Base-by-base conservation (phyloP, 495 filamentous ascomycete genomes). In the Neurospora sp. region DNA sequence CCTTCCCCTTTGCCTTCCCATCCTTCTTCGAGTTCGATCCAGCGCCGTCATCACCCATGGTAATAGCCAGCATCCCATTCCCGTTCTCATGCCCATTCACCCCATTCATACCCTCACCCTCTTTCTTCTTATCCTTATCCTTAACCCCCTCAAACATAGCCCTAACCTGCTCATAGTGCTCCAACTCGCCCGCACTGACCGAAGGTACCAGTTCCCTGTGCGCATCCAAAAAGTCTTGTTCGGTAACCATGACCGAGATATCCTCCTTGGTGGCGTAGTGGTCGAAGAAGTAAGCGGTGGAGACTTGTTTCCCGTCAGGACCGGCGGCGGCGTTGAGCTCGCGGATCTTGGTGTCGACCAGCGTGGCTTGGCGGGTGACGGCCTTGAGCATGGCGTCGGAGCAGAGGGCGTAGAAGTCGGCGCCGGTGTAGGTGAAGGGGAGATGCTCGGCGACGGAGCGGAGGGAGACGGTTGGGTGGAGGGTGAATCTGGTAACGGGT, bases 331-430 rank as follows among this genome's bases (percentile, higher is more conserved):
- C 77, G 75, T 90, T 90, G 79, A 91, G 79, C 4, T 83, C 83
- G 39, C 87, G 86, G 78, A 99, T 92, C 83, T 97, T 97, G 41
- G 89, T 84, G 78, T 99, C 96, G 16, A 97, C 94, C 2, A 89
- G 85, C 2, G 88, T 86, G 0, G 96, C 94, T 79, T 97, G 94
- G 5, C 96, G 89, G 0, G 95, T 98, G 73, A 98, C 94, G 6
- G 96, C 96, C 81, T 98, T 99, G 70, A 99, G 90, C 96, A 99
- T 98, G 42, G 96, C 93, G 82, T 99, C 96, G 16, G 94, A 97
- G 83, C 94, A 97, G 48, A 99, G 86, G 2, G 96, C 96, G 80
- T 99, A 99, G 76, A 99, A 88, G 82, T 99, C 96, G 59, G 96
- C 96, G 77, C 96, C 96, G 0, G 96, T 98, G 81, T 97, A 99